These are phyloP conservation scores for Rhododendron ovatum DNA, from an alignment of 148 eudicot genomes.

Conservation along the genomic window DNA sequence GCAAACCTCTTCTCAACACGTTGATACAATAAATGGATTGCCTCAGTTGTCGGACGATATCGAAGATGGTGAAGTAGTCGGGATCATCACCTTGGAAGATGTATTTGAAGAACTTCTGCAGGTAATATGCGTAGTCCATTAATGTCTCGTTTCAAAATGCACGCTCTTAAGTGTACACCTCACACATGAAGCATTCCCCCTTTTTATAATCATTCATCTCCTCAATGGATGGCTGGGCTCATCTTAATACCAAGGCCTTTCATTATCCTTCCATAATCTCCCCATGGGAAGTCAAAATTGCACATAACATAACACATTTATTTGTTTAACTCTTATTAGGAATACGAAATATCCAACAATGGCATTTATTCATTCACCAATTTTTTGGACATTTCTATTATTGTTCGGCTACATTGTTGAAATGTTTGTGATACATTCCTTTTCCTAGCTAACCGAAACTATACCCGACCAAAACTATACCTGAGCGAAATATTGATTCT, in stretches of 20 bases:
- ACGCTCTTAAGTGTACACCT: background rate
- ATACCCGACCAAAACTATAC: background rate
- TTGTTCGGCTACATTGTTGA: background rate
- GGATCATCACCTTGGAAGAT: conserved; percentile 95
- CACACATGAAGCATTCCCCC: background rate
- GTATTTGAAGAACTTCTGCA: conserved; percentile 98
- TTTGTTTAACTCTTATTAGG: background rate
- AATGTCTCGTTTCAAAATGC: background rate
- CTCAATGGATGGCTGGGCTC: background rate
- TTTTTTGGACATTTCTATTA: background rate
- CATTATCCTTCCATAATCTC: background rate
- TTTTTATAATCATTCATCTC: background rate
- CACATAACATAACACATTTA: background rate
- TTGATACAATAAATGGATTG: conserved; percentile 22
- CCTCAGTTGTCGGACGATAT: conserved; percentile 44
- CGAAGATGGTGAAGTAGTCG: conserved; percentile 91
- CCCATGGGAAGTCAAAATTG: background rate
- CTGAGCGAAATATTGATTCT: background rate
- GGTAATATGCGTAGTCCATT: conserved; percentile 35
- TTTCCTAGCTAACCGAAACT: background rate
- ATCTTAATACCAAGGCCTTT: background rate
- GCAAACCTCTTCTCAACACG: conserved; percentile 15
- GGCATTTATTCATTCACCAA: background rate
- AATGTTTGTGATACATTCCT: background rate
- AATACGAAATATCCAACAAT: background rate